Conservation (phyloP, 345 rosid species). For the Gossypium thurberi region DNA sequence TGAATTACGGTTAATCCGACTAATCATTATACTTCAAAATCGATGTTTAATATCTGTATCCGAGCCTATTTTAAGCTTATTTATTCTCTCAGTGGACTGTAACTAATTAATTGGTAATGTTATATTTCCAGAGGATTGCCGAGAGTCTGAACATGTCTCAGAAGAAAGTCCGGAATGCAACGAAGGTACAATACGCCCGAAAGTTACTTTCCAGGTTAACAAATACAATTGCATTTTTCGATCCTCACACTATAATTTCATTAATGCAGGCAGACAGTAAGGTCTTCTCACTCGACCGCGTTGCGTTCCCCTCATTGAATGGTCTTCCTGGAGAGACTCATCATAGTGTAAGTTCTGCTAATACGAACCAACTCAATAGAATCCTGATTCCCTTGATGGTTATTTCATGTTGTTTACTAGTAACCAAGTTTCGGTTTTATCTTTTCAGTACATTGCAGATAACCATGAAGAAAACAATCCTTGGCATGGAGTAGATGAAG, state of each 20-base stretch:
- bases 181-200: conserved; percentile 50
- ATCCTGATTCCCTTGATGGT: background rate
- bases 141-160: conserved; percentile 77
- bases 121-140: conserved; percentile 68
- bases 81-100: background rate
- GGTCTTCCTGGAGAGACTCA: conserved; percentile 88
- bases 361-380: background rate
- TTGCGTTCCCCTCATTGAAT: conserved; percentile 74
- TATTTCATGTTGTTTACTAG: background rate
- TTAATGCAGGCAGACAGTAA: conserved; percentile 58
- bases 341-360: conserved; percentile 60
- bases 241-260: conserved; percentile 10
- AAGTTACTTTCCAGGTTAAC: background rate
- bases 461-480: conserved; percentile 66
- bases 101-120: background rate
- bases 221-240: background rate
- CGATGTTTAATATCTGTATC: background rate
- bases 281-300: conserved; percentile 83
- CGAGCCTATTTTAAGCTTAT: background rate
- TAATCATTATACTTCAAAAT: background rate
- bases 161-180: conserved; percentile 90
- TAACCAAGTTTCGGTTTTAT: conserved; percentile 7
- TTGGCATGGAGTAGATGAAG: conserved; percentile 72
- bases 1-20: background rate
- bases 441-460: conserved; percentile 75